Evolutionary conservation across 176 grass and related monocot genomes (phyloP).

Genomic region (Lolium rigidum): DNA sequence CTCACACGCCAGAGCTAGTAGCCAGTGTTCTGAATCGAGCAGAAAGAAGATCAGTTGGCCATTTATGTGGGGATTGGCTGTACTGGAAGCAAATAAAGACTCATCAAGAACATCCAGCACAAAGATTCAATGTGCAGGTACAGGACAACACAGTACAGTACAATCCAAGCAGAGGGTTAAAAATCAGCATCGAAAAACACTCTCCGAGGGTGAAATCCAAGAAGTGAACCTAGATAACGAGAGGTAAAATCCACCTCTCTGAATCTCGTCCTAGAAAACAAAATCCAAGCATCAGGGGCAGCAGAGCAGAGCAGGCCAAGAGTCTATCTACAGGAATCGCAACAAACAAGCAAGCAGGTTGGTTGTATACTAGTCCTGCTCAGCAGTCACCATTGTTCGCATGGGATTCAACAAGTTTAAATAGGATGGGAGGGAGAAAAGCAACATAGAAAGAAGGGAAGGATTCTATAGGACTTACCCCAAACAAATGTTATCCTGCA

Average conservation of each 20-base stretch:
- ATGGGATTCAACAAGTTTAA: constrained; percentile 48
- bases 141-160: constrained; percentile 31
- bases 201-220: constrained; percentile 14
- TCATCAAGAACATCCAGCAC: constrained; percentile 42
- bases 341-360: neutral
- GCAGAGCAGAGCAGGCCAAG: neutral
- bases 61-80: constrained; percentile 47
- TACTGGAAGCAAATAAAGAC: constrained; percentile 50
- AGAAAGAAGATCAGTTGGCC: constrained; percentile 5
- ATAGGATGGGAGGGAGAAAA: constrained; percentile 42
- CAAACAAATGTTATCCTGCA: constrained; percentile 67
- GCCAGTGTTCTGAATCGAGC: constrained; percentile 23
- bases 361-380: neutral
- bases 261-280: constrained; percentile 25
- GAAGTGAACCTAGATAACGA: neutral
- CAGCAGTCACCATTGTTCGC: constrained; percentile 6
- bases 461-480: constrained; percentile 56
- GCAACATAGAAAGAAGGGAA: constrained; percentile 61
- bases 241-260: constrained; percentile 37
- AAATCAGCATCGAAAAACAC: neutral
- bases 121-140: constrained; percentile 36
- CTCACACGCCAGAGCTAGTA: neutral
- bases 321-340: neutral
- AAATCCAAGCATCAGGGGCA: constrained; percentile 17
- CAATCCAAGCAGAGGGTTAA: neutral